Base-by-base conservation (phyloP, 2,329 filamentous ascomycete genomes). In the Penicillium sp. region DNA sequence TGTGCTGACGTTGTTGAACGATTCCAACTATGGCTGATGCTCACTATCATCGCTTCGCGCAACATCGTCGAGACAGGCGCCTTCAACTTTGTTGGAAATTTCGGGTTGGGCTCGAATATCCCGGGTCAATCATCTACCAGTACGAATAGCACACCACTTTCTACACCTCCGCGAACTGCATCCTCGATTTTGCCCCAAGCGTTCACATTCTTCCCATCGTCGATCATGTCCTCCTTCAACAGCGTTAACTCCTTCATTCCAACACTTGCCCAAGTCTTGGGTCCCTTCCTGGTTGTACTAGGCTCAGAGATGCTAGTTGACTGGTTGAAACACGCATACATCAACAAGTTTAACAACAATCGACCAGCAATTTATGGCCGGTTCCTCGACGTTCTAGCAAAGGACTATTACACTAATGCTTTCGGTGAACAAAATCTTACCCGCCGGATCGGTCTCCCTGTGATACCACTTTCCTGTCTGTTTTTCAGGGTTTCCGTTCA, bases 281-380 rank as follows among this genome's bases (percentile, higher is more conserved):
- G 91, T 0, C 95, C 94, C 0, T 99, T 99, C 63, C 77, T 99
- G 11, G 86, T 99, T 7, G 95, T 99, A 0, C 83, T 99, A 6
- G 93, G 92, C 1, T 96, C 92, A 58, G 94, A 99, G 75, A 97
- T 97, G 87, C 77, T 96, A 8, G 94, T 99, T 2, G 94, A 99
- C 74, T 92, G 90, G 84, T 84, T 97, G 72, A 99, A 99, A 73
- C 95, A 99, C 69, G 91, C 91, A 21, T 99, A 97, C 70, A 95
- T 99, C 70, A 92, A 88, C 70, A 99, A 99, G 70, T 99, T 99
- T 78, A 99, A 99, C 79, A 96, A 96, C 65, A 92, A 92, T 62
- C 93, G 94, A 60, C 94, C 94, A 3, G 85, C 83, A 6, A 89
- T 99, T 52, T 99, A 99, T 72, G 84, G 86, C 48, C 86, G 92